A percentile compares a stretch with the other conserved stretches of the same genome.
These are phyloP conservation scores for Vitis rotundifolia DNA, from an alignment of 164 flowering plant genomes.

Conservation along the genomic window DNA sequence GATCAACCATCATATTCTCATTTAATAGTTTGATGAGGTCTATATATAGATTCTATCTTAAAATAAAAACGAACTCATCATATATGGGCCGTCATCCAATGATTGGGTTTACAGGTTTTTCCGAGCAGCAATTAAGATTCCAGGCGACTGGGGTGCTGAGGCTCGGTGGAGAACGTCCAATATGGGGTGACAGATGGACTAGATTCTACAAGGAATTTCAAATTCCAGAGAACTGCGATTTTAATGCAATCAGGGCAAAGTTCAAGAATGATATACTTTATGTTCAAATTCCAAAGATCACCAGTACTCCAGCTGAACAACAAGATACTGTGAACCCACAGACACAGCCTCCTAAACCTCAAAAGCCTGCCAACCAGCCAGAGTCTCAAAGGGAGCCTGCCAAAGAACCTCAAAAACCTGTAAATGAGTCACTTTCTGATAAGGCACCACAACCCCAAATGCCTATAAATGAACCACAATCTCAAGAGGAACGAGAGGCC, in stretches of 20 bases:
- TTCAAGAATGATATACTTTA: constrained; percentile 41
- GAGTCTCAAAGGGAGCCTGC: no score
- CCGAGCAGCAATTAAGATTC: constrained; percentile 55
- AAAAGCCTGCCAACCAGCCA: not conserved
- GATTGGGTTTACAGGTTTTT: constrained; percentile 38
- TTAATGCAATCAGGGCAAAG: constrained; percentile 40
- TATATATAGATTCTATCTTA: no score
- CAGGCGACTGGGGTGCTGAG: constrained; percentile 41
- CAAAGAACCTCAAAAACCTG: no score
- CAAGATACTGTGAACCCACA: not conserved
- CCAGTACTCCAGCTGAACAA: constrained; percentile 3
- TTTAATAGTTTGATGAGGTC: no score
- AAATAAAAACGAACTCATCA: not conserved
- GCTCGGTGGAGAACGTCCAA: constrained; percentile 49
- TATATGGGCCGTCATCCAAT: not conserved
- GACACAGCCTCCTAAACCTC: constrained; percentile 12
- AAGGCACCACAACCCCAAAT: no score
- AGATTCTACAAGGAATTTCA: constrained; percentile 46
- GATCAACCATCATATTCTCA: no score
- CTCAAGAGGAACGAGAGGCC: not conserved
- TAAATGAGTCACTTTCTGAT: no score
- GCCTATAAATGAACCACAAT: no score
- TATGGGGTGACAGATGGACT: constrained; percentile 35
- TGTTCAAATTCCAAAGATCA: constrained; percentile 44
- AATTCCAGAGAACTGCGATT: constrained; percentile 34